Base-by-base conservation (phyloP, 148 eudicot species). In the Rhododendron williamsianum region DNA sequence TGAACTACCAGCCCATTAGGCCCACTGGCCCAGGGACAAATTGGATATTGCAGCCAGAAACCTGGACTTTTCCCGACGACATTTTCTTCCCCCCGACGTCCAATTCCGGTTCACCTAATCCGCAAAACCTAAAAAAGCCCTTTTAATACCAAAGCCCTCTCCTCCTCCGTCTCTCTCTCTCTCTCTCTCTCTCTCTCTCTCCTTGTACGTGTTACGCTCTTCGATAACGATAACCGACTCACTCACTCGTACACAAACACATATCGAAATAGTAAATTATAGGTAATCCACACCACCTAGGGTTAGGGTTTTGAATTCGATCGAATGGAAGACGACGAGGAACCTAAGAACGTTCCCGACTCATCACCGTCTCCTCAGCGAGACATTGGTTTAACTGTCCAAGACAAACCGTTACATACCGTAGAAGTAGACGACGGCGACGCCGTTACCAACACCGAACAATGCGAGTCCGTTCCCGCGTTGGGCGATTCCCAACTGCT, bases 301-400 rank as follows among this genome's bases (percentile, higher is more conserved):
- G 86, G 86, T 84, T 84, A 84, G 86, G 86, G 86, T 84, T 84
- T 54, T 56, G 71, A 36, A 76, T 54, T 35, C 76, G 63, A 33
- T 51, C 3, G 13, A n/a, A 84, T 84, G 86, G 86, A 84, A 76
- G 86, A 76, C 51, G 86, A 54, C 0, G 81, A 49, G 43, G 79
- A 19, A 49, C 19, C 65, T 48, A 46, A 21, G 73, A 67, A 9
- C 30, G 63, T 48, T 23, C 4, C 4, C 63, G 41, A 83, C 23
- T 35, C 84, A 13, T 19, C 85, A 6, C 9, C 85, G 35, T 69
- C 43, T n/a, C 60, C 15, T 69, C 85, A 18, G 19, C 78, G 30
- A 49, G 27, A 16, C 25, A 38, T 19, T 16, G 11, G 18, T 36
- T 19, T 58, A 49, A 21, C 46, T 13, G 69, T 25, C 78, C 78